Percentiles rank a stretch among this genome's conserved stretches.
phyloP scores from a whole-genome alignment of 441 rosid genomes.

The Corymbia calophylla region DNA sequence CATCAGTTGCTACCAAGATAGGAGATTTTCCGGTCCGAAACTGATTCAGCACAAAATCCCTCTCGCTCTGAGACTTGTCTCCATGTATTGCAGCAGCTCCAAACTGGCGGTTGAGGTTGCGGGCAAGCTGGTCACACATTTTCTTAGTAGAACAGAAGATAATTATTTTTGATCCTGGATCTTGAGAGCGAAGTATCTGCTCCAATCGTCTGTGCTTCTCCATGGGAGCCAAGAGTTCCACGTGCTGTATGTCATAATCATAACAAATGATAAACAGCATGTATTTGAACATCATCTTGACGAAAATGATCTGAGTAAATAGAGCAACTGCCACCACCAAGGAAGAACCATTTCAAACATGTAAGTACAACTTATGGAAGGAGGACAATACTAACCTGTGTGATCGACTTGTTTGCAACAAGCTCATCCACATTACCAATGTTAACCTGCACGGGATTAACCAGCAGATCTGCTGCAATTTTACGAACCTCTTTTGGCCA shows the following conservation, averaged over 20 bases:
- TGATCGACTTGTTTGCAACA: slow-evolving; percentile 95
- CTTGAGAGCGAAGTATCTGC: slow-evolving; percentile 88
- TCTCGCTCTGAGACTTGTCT: slow-evolving; percentile 95
- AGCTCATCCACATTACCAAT: slow-evolving; percentile 97
- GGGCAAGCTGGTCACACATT: slow-evolving; percentile 96
- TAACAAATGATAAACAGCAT: neutral
- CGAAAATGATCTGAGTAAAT: neutral
- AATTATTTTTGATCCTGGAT: slow-evolving; percentile 90
- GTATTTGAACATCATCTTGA: neutral
- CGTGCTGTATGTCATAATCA: slow-evolving; percentile 36
- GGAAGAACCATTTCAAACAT: neutral
- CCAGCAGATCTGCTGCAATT: slow-evolving; percentile 92
- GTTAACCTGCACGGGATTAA: slow-evolving; percentile 94
- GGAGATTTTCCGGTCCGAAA: slow-evolving; percentile 93
- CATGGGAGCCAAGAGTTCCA: slow-evolving; percentile 74
- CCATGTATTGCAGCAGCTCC: slow-evolving; percentile 99
- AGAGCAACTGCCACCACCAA: neutral
- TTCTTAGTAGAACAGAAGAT: slow-evolving; percentile 94
- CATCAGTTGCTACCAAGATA: slow-evolving; percentile 98
- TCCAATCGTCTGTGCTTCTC: slow-evolving; percentile 93
- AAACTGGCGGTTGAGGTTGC: slow-evolving; percentile 71
- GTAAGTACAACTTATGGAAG: neutral
- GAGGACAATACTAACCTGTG: slow-evolving; percentile 48
- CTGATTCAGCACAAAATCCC: slow-evolving; percentile 82
- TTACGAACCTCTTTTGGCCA: slow-evolving; percentile 98